Evolutionary conservation across 371 early-diverging fungal species (phyloP).

Genomic region (Mucor plumbeus): DNA sequence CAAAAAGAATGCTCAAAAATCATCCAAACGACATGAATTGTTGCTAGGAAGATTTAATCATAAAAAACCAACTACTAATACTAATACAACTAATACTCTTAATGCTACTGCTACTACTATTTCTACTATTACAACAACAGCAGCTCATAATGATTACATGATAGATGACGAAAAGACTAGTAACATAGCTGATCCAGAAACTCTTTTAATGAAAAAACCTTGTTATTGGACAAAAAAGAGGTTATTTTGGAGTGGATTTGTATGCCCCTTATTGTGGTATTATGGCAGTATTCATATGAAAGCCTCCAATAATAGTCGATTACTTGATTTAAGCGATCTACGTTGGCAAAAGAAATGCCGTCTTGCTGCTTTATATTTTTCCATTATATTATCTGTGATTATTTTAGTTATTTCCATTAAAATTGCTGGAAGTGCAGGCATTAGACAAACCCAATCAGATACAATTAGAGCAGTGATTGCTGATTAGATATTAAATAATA

Average conservation of each 20-base stretch:
- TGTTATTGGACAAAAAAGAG: constrained; percentile 16
- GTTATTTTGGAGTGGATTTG: constrained; percentile 27
- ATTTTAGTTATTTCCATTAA: constrained; percentile 15
- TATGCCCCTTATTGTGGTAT: constrained; percentile 25
- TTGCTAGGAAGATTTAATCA: background rate
- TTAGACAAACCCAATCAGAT: constrained; percentile 24
- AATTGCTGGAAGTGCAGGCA: constrained; percentile 13
- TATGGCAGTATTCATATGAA: constrained; percentile 18
- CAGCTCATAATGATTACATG: background rate
- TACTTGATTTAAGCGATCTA: background rate
- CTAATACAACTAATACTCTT: background rate
- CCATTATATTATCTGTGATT: constrained; percentile 8
- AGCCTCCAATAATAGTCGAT: background rate
- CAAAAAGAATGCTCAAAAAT: background rate
- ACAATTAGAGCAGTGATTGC: constrained; percentile 25
- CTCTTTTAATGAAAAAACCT: background rate
- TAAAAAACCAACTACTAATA: background rate
- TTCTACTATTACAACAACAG: background rate
- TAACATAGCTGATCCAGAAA: background rate
- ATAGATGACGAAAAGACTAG: constrained; percentile 2
- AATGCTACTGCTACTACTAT: background rate
- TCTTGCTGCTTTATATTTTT: constrained; percentile 24
- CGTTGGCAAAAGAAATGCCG: constrained; percentile 28
- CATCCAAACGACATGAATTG: background rate
- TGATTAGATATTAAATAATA: background rate